Conservation (phyloP, 441 rosid species). For the Populus hybrid region DNA sequence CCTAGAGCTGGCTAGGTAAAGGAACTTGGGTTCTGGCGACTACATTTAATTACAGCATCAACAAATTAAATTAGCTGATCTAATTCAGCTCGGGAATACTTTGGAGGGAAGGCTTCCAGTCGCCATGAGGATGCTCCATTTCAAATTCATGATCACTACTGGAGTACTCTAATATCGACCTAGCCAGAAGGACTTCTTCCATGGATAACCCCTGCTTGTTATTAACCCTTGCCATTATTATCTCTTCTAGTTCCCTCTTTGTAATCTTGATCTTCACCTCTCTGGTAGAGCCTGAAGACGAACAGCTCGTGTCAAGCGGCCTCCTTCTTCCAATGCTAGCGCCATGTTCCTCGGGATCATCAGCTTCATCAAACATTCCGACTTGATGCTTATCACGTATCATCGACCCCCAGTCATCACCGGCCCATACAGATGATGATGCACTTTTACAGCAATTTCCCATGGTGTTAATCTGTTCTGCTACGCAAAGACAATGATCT, state of each 20-base stretch:
- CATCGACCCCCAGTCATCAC: conserved; percentile 38
- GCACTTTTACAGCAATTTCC: conserved; percentile 37
- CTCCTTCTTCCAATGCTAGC: conserved; percentile 15
- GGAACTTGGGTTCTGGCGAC: too few species aligned
- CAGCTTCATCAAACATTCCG: background rate
- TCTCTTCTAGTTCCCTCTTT: conserved; percentile 46
- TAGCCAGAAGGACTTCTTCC: conserved; percentile 27
- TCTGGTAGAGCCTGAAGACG: conserved; percentile 2
- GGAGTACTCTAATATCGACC: conserved; percentile 5
- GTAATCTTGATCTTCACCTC: conserved; percentile 54
- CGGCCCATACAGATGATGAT: conserved; percentile 27
- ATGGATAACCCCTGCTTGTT: conserved; percentile 33
- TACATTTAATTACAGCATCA: background rate
- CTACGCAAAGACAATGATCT: background rate
- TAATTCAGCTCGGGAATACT: conserved; percentile 45
- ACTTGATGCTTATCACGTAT: background rate
- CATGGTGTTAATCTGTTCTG: conserved; percentile 17
- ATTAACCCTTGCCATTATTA: conserved; percentile 25
- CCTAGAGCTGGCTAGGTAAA: background rate
- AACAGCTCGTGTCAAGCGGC: conserved; percentile 8
- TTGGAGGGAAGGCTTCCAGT: conserved; percentile 48
- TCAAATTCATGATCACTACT: background rate
- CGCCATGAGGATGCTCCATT: conserved; percentile 15
- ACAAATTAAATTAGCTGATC: background rate
- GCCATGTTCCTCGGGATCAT: background rate